phyloP scores from a whole-genome alignment of 768 basidiomycete genomes.

The Tulasnella sp. region DNA sequence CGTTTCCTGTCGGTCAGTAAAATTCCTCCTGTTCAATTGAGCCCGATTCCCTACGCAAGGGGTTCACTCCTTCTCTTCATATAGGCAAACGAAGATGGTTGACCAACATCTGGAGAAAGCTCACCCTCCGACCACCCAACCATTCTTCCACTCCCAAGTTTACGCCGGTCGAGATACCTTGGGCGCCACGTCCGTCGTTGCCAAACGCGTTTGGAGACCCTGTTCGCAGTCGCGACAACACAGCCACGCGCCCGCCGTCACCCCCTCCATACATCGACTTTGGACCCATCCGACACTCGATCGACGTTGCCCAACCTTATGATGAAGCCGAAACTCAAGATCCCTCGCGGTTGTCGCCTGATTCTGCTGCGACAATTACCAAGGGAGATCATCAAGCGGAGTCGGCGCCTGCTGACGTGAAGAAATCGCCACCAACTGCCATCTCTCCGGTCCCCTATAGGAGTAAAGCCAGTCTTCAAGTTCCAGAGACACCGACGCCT shows the following conservation, averaged over 20 bases:
- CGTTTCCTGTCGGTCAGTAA: neutral
- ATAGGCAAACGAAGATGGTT: slow-evolving; percentile 6
- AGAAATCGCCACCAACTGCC: neutral
- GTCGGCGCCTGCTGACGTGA: neutral
- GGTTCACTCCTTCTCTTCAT: neutral
- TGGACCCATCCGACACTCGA: neutral
- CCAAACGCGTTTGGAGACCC: neutral
- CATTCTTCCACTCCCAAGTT: neutral
- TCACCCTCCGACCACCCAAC: neutral
- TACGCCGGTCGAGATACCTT: neutral
- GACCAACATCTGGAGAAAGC: neutral
- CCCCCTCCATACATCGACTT: neutral
- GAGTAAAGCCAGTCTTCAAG: neutral
- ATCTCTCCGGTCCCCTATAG: neutral
- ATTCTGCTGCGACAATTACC: neutral
- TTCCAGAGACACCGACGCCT: neutral
- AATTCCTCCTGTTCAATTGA: neutral
- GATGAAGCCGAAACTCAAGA: neutral
- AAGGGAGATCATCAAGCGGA: neutral
- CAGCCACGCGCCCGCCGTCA: neutral
- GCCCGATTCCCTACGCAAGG: neutral
- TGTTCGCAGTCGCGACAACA: neutral
- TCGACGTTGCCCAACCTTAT: neutral
- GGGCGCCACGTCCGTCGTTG: slow-evolving; percentile 12
- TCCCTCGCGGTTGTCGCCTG: neutral